A percentile compares a stretch with the other conserved stretches of the same genome.
These are phyloP conservation scores for Casuarina equisetifolia DNA, from an alignment of 306 rosid genomes.

Conservation along the genomic window DNA sequence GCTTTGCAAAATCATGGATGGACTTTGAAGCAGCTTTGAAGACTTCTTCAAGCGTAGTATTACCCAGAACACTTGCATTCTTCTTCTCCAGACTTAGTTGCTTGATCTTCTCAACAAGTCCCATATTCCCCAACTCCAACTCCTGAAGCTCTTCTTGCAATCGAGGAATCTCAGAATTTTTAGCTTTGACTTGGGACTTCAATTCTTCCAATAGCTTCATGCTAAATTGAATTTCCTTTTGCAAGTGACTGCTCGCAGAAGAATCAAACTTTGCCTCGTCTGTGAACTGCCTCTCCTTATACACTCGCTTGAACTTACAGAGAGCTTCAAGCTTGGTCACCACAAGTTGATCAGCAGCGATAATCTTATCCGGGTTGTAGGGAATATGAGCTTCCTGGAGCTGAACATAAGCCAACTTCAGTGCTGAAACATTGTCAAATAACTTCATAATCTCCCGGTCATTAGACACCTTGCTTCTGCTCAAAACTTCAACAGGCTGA, in stretches of 20 bases:
- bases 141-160: slow-evolving; percentile 37
- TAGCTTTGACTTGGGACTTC: slow-evolving; percentile 45
- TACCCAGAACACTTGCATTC: slow-evolving; percentile 36
- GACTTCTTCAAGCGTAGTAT: slow-evolving; percentile 44
- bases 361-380: slow-evolving; percentile 62
- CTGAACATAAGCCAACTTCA: slow-evolving; percentile 76
- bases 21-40: slow-evolving; percentile 56
- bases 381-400: slow-evolving; percentile 85
- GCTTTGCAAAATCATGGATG: slow-evolving; percentile 81
- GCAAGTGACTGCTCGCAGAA: slow-evolving; percentile 27
- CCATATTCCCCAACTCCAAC: slow-evolving; percentile 43
- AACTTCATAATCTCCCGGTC: slow-evolving; percentile 41
- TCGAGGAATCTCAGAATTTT: slow-evolving; percentile 46
- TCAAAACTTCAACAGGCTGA: slow-evolving; percentile 32
- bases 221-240: slow-evolving; percentile 42
- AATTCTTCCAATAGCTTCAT: slow-evolving; percentile 54
- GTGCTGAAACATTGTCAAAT: slow-evolving; percentile 56
- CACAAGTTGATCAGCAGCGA: slow-evolving; percentile 64
- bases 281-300: slow-evolving; percentile 37
- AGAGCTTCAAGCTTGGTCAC: slow-evolving; percentile 70
- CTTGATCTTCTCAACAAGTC: slow-evolving; percentile 44
- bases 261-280: slow-evolving; percentile 27
- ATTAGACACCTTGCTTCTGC: slow-evolving; percentile 26
- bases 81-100: slow-evolving; percentile 43
- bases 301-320: slow-evolving; percentile 58